Evolutionary conservation across 345 rosid species (phyloP).

Genomic region (Camelina hispida): DNA sequence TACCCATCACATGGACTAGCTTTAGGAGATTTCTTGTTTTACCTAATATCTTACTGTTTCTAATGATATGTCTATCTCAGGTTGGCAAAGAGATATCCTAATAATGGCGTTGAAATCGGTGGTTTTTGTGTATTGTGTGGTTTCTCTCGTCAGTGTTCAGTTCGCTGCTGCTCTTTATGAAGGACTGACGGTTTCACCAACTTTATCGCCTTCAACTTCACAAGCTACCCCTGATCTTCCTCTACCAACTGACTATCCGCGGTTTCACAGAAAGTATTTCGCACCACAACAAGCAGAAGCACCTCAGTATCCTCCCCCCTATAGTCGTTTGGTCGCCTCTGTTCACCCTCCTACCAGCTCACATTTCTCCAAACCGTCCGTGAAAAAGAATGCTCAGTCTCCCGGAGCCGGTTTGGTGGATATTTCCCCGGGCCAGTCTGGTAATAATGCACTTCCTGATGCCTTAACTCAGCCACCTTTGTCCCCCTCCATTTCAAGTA

Average conservation of each 20-base stretch:
- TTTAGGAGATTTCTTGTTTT: neutral
- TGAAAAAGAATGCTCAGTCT: slow-evolving; percentile 59
- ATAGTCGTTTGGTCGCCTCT: slow-evolving; percentile 62
- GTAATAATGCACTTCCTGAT: slow-evolving; percentile 58
- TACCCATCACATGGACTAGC: slow-evolving; percentile 18
- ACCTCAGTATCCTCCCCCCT: slow-evolving; percentile 61
- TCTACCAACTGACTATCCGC: slow-evolving; percentile 52
- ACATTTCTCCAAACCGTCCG: slow-evolving; percentile 64
- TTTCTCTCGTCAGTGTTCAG: slow-evolving; percentile 47
- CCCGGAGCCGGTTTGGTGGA: slow-evolving; percentile 64
- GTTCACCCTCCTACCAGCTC: slow-evolving; percentile 69
- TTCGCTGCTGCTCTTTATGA: slow-evolving; percentile 43
- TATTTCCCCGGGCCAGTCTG: slow-evolving; percentile 71
- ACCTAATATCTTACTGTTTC: slow-evolving; percentile 10
- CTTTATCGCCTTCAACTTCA: slow-evolving; percentile 46
- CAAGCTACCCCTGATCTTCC: slow-evolving; percentile 57
- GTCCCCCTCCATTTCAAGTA: slow-evolving; percentile 73
- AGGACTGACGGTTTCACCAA: slow-evolving; percentile 52
- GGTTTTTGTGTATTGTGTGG: slow-evolving; percentile 49
- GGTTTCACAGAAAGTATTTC: slow-evolving; percentile 54
- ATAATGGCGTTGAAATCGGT: slow-evolving; percentile 50
- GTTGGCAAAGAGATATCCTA: slow-evolving; percentile 11
- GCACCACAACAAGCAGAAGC: slow-evolving; percentile 51
- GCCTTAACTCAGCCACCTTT: slow-evolving; percentile 82
- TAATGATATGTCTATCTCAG: slow-evolving; percentile 26